These are phyloP conservation scores for Mycosphaerella arachidis DNA, from an alignment of 2,329 filamentous ascomycete species.

Conservation along the genomic window DNA sequence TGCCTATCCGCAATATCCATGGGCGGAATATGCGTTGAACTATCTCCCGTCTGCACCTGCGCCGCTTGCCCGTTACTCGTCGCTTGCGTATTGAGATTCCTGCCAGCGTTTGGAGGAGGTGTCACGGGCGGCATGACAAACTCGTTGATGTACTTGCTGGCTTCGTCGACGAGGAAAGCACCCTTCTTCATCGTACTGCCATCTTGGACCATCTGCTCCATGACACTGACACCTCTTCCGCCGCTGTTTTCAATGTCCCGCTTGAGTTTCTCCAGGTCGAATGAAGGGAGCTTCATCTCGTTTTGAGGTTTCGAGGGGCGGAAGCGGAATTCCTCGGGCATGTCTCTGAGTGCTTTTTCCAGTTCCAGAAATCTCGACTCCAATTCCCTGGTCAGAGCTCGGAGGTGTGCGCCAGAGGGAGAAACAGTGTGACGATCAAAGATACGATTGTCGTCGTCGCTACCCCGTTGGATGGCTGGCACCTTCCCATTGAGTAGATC, in stretches of 20 bases:
- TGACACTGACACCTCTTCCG: slow-evolving; percentile 32
- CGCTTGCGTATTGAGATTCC: not conserved
- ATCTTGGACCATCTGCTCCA: slow-evolving; percentile 39
- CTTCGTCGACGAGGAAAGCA: slow-evolving; percentile 36
- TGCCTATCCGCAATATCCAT: slow-evolving; percentile 31
- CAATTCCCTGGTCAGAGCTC: slow-evolving; percentile 63
- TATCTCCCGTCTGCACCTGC: not conserved
- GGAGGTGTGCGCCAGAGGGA: slow-evolving; percentile 71
- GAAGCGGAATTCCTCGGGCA: slow-evolving; percentile 29
- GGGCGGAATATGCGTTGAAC: not conserved
- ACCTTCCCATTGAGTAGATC: slow-evolving; percentile 54
- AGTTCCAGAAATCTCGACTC: slow-evolving; percentile 67
- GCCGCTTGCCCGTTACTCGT: not conserved
- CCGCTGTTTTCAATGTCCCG: slow-evolving; percentile 26
- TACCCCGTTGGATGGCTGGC: slow-evolving; percentile 40
- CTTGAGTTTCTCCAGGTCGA: slow-evolving; percentile 31
- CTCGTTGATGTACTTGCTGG: slow-evolving; percentile 35
- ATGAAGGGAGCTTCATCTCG: slow-evolving; percentile 28
- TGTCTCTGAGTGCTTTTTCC: slow-evolving; percentile 53
- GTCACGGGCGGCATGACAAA: slow-evolving; percentile 36
- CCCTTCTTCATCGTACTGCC: slow-evolving; percentile 34
- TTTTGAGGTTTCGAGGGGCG: slow-evolving; percentile 29
- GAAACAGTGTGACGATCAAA: slow-evolving; percentile 64
- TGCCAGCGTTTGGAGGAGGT: slow-evolving; percentile 24
- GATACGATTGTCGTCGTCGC: slow-evolving; percentile 37